A percentile compares a stretch with the other conserved stretches of the same genome.
Evolutionary conservation across 805 yeast genomes (phyloP).

Genomic region (Kodamaea neixiangensis): DNA sequence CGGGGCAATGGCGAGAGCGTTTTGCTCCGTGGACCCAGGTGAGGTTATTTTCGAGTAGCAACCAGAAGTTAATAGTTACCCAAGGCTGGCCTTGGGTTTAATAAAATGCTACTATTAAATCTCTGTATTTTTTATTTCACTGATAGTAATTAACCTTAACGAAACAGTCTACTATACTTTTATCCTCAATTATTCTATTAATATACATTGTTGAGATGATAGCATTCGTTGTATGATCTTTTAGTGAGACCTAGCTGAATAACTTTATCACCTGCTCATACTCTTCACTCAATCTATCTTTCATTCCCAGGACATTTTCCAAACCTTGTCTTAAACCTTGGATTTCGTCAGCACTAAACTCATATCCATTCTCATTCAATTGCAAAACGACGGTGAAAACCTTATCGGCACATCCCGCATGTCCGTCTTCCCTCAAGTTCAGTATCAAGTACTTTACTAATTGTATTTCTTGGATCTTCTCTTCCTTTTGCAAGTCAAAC

Average conservation of each 20-base stretch:
- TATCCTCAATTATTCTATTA: neutral
- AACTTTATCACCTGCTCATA: constrained; percentile 51
- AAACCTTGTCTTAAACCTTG: constrained; percentile 37
- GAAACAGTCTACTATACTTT: no score
- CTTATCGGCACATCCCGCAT: constrained; percentile 58
- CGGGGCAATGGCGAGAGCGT: constrained; percentile 45
- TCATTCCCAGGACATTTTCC: constrained; percentile 39
- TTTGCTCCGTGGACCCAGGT: constrained; percentile 52
- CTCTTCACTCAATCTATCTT: constrained; percentile 54
- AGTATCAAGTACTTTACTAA: constrained; percentile 35
- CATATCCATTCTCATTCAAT: constrained; percentile 43
- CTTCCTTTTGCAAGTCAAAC: constrained; percentile 38
- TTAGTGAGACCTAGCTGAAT: constrained; percentile 5
- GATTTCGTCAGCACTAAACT: constrained; percentile 48
- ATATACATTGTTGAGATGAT: no score
- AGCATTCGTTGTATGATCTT: no score
- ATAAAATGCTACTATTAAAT: no score
- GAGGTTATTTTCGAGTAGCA: constrained; percentile 32
- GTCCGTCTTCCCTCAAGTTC: constrained; percentile 34
- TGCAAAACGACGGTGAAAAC: constrained; percentile 51
- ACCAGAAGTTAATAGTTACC: no score
- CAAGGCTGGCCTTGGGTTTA: no score
- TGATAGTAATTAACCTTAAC: no score
- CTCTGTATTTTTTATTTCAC: no score
- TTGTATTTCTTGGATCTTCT: constrained; percentile 38